Conservation (phyloP, 108 stramenopile species). For the Nannochloropsis oceanica region DNA sequence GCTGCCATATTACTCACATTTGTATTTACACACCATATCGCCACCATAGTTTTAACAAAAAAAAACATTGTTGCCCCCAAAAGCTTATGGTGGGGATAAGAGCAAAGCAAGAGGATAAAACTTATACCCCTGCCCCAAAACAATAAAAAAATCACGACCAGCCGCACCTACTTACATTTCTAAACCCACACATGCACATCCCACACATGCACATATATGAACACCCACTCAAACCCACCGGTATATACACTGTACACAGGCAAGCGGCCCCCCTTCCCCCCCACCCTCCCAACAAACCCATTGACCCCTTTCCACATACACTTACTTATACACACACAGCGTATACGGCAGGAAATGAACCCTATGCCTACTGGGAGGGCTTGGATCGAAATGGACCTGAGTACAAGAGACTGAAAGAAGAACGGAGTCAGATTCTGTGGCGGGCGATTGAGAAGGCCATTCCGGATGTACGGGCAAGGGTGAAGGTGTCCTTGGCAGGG, state of each 20-base stretch:
- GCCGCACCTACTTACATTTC: no score
- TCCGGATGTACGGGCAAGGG: conserved; percentile 51
- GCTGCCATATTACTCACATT: no score
- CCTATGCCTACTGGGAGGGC: conserved; percentile 55
- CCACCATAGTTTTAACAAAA: no score
- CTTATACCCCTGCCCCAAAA: no score
- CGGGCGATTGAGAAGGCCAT: conserved; percentile 59
- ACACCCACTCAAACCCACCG: neutral
- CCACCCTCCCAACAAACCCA: neutral
- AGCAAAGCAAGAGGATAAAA: no score
- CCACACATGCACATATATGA: no score
- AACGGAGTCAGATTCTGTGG: conserved; percentile 62
- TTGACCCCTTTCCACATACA: neutral
- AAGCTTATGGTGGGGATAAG: no score
- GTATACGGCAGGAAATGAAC: conserved; percentile 64
- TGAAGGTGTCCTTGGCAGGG: conserved; percentile 38
- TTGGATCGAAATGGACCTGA: conserved; percentile 51
- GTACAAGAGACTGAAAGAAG: conserved; percentile 58
- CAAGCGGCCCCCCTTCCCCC: neutral
- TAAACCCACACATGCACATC: no score
- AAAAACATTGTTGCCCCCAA: no score
- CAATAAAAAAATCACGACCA: no score
- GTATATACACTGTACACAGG: neutral
- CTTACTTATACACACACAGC: neutral
- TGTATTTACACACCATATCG: no score